Conservation (phyloP, 257 asterid species). For the Paraleonurus japonicus region DNA sequence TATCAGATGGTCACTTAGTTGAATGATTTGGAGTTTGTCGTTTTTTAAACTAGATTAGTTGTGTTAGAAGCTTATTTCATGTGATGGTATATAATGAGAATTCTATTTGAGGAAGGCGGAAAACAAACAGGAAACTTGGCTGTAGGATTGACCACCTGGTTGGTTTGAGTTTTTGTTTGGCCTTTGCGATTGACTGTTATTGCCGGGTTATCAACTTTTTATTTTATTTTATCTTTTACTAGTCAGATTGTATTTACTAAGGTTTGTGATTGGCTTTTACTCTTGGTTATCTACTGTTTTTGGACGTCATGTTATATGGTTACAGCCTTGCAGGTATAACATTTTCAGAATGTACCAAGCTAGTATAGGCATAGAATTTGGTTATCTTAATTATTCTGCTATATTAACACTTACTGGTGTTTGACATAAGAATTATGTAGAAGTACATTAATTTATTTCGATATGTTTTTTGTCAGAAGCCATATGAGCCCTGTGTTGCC, state of each 20-base stretch:
- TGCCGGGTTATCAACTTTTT: background rate
- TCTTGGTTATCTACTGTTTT: background rate
- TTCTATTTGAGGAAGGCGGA: background rate
- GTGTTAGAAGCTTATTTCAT: background rate
- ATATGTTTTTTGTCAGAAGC: background rate
- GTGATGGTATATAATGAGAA: background rate
- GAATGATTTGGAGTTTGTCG: background rate
- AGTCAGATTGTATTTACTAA: background rate
- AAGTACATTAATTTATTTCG: background rate
- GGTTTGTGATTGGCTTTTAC: background rate
- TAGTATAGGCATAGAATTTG: background rate
- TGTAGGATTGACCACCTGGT: background rate
- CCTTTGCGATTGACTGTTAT: background rate
- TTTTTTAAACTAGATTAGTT: background rate
- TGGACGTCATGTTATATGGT: background rate
- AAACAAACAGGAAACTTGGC: background rate
- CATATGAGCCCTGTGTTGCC: background rate
- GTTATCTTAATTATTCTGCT: background rate
- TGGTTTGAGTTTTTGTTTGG: conserved; percentile 7
- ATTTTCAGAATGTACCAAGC: background rate
- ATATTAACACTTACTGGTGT: background rate
- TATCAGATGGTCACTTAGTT: background rate
- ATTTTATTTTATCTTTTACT: background rate
- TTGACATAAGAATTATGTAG: background rate
- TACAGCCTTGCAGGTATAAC: background rate